A percentile compares a stretch with the other conserved stretches of the same genome.
These are phyloP conservation scores for Epichloe typhina DNA, from an alignment of 2,329 filamentous ascomycete species.

Conservation along the genomic window DNA sequence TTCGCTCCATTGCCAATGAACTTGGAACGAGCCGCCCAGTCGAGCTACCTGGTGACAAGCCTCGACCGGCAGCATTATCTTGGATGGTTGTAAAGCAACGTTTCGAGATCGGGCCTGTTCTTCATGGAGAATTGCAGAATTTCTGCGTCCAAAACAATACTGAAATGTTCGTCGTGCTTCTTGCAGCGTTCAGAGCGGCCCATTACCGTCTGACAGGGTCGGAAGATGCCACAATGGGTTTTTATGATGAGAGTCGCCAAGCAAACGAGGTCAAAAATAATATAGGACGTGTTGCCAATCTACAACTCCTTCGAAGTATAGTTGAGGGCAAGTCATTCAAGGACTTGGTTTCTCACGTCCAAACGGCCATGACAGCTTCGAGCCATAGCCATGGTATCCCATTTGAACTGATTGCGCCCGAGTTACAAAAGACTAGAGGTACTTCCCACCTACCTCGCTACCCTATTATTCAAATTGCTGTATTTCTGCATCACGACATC, in stretches of 20 bases:
- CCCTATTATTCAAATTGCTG: background rate
- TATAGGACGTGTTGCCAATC: background rate
- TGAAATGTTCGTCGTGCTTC: slow-evolving; percentile 8
- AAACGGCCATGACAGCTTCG: background rate
- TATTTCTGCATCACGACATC: background rate
- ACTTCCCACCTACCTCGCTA: background rate
- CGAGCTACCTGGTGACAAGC: background rate
- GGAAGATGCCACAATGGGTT: slow-evolving; percentile 13
- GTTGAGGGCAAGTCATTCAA: background rate
- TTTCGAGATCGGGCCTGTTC: background rate
- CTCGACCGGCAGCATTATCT: background rate
- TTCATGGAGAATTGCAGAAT: background rate
- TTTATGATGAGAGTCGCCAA: slow-evolving; percentile 10
- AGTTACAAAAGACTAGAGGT: background rate
- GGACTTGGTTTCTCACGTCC: background rate
- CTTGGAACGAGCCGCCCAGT: background rate
- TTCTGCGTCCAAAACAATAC: background rate
- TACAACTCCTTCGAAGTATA: slow-evolving; percentile 10
- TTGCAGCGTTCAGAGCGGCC: slow-evolving; percentile 13
- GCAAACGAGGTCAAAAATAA: slow-evolving; percentile 5
- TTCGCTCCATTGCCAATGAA: background rate
- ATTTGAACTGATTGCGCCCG: background rate
- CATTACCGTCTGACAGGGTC: slow-evolving; percentile 15
- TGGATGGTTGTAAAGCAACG: background rate
- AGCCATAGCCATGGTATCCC: background rate